These are phyloP conservation scores for Aegilops tauschii DNA, from an alignment of 176 grass and related monocot genomes.

Conservation along the genomic window DNA sequence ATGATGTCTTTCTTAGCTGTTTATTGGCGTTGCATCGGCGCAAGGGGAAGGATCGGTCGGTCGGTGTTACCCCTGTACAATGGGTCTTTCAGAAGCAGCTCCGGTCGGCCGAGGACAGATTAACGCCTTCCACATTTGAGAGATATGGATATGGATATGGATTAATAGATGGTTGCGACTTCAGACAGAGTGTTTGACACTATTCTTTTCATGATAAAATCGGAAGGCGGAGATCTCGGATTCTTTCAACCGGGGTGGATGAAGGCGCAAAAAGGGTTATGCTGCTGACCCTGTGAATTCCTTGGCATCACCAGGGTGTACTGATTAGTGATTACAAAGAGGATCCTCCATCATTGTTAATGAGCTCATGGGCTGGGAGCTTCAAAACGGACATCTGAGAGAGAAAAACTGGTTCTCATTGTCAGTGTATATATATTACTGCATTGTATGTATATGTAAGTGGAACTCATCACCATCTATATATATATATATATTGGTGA, in stretches of 20 bases:
- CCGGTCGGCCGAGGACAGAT: slow-evolving; percentile 67
- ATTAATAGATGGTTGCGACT: neutral
- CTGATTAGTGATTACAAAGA: too few species aligned
- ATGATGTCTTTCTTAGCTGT: slow-evolving; percentile 37
- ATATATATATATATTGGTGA: neutral
- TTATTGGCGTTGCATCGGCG: slow-evolving; percentile 83
- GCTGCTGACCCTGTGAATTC: neutral
- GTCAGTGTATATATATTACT: slow-evolving; percentile 5
- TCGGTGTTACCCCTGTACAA: slow-evolving; percentile 74
- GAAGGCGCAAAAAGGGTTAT: neutral
- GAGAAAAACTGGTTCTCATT: slow-evolving; percentile 1
- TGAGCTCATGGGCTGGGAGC: neutral
- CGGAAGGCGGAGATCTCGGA: neutral
- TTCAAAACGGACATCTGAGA: neutral
- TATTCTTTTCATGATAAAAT: neutral
- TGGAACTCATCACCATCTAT: neutral
- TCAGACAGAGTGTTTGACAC: neutral
- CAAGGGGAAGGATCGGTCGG: slow-evolving; percentile 46
- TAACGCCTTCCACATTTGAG: slow-evolving; percentile 8
- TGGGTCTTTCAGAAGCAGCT: slow-evolving; percentile 34
- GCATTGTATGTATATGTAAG: slow-evolving; percentile 4
- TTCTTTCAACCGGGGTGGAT: neutral
- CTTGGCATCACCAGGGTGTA: too few species aligned
- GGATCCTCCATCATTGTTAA: too few species aligned
- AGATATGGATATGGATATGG: too few species aligned